Percentiles rank a stretch among this genome's conserved stretches.
These are phyloP conservation scores for Annulohypoxylon moriforme DNA, from an alignment of 495 filamentous ascomycete genomes.

Conservation along the genomic window DNA sequence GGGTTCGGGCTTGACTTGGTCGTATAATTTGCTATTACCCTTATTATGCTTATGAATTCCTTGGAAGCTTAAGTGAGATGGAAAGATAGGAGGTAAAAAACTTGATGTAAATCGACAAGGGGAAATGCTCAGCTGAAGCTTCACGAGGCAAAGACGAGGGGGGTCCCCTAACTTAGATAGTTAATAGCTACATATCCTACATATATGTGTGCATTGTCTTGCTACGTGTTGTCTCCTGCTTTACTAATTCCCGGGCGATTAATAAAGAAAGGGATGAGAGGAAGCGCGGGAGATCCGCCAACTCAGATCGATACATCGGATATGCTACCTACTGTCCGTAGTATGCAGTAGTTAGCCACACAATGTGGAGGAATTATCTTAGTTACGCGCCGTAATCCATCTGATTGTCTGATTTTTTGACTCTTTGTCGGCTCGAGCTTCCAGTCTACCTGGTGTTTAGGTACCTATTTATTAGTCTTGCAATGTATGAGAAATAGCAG, in stretches of 20 bases:
- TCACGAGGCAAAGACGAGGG: background rate
- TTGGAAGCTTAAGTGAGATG: conserved; percentile 16
- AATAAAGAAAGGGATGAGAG: conserved; percentile 36
- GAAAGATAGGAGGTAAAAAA: background rate
- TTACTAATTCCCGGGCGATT: conserved; percentile 14
- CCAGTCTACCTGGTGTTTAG: conserved; percentile 1
- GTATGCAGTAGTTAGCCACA: conserved; percentile 5
- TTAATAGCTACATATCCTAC: background rate
- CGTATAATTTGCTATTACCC: background rate
- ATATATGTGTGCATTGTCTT: conserved; percentile 3
- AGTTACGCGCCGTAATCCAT: conserved; percentile 22
- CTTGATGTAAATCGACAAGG: background rate
- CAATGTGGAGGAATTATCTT: conserved; percentile 5
- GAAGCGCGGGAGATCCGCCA: conserved; percentile 35
- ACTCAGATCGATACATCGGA: conserved; percentile 19
- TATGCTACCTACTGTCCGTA: conserved; percentile 3
- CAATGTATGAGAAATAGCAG: background rate
- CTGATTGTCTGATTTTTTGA: conserved; percentile 2
- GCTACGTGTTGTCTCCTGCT: conserved; percentile 37
- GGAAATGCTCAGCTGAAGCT: conserved; percentile 9
- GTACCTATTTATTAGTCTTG: background rate
- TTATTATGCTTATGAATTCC: background rate
- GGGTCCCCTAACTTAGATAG: conserved; percentile 6
- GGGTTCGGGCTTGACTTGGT: background rate
- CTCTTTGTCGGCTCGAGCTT: conserved; percentile 37